Evolutionary conservation across 1,284 basidiomycete genomes (phyloP).

Genomic region (Schizophyllum amplum): DNA sequence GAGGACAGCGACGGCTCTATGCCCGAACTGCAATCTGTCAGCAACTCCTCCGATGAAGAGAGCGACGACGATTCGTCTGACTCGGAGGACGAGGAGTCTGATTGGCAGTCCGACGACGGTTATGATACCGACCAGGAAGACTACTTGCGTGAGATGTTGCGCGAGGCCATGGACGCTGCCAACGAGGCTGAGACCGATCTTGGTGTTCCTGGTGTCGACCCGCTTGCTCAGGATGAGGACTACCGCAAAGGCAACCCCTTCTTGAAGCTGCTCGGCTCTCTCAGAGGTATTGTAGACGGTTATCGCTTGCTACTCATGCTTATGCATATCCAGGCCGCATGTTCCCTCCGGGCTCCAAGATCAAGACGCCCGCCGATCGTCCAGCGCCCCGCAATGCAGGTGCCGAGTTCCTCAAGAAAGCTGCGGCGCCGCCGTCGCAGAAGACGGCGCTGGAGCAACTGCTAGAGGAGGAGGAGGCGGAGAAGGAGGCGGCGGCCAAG

Average conservation of each 20-base stretch:
- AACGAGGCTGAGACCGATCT: conserved; percentile 51
- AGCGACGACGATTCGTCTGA: conserved; percentile 25
- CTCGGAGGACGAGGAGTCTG: conserved; percentile 28
- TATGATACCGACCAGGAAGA: conserved; percentile 68
- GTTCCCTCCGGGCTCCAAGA: conserved; percentile 55
- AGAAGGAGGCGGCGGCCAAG: conserved; percentile 25
- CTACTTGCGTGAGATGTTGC: conserved; percentile 45
- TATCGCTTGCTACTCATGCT: background rate
- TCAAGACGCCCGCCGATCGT: conserved; percentile 30
- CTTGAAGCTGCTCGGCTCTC: conserved; percentile 58
- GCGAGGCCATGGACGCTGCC: conserved; percentile 65
- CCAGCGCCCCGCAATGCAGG: conserved; percentile 16
- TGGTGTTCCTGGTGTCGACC: conserved; percentile 36
- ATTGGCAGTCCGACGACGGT: conserved; percentile 31
- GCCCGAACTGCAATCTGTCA: conserved; percentile 55
- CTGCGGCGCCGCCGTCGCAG: conserved; percentile 17
- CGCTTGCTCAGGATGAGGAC: conserved; percentile 32
- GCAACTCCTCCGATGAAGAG: conserved; percentile 42
- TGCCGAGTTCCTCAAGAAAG: conserved; percentile 11
- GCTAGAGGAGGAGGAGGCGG: conserved; percentile 50
- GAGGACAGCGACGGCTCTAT: conserved; percentile 44
- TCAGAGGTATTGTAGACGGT: conserved; percentile 45
- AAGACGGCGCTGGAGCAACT: conserved; percentile 58
- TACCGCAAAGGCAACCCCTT: conserved; percentile 60
- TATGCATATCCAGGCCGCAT: conserved; percentile 44